Percentiles rank a stretch among this genome's conserved stretches.
These are phyloP conservation scores for Epithemia pelagica DNA, from an alignment of 108 stramenopile genomes.

Conservation along the genomic window DNA sequence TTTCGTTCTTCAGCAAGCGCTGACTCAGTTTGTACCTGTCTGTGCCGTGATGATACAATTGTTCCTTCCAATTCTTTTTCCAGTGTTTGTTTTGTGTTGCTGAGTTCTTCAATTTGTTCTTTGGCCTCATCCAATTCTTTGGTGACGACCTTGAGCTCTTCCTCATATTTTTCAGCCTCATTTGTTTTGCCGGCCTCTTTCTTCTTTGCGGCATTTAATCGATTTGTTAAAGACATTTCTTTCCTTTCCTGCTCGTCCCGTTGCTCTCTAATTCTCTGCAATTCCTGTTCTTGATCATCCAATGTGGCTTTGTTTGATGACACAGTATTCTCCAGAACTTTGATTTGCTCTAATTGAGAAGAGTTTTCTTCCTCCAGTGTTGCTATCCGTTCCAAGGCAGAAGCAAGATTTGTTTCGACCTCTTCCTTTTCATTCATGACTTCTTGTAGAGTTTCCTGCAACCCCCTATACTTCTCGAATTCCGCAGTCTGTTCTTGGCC, in stretches of 20 bases:
- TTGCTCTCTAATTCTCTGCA: slow-evolving; percentile 7
- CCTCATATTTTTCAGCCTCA: slow-evolving; percentile 51
- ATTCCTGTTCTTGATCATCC: slow-evolving; percentile 11
- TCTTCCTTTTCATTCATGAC: slow-evolving; percentile 14
- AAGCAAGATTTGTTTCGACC: slow-evolving; percentile 8
- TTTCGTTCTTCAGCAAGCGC: slow-evolving; percentile 58
- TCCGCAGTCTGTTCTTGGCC: slow-evolving; percentile 3
- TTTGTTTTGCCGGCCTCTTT: slow-evolving; percentile 61
- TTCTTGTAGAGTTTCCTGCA: slow-evolving; percentile 10
- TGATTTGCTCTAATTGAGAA: not conserved
- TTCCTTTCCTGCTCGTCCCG: slow-evolving; percentile 55
- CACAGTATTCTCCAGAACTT: not conserved
- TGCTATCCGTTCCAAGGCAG: slow-evolving; percentile 19
- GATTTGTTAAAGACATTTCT: slow-evolving; percentile 52
- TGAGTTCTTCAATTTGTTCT: slow-evolving; percentile 24
- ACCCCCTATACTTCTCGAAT: slow-evolving; percentile 4
- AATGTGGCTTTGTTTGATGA: not conserved
- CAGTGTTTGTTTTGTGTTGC: slow-evolving; percentile 33
- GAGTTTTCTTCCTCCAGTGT: slow-evolving; percentile 13
- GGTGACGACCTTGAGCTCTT: slow-evolving; percentile 43
- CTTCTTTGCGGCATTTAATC: slow-evolving; percentile 70
- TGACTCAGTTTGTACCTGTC: slow-evolving; percentile 53
- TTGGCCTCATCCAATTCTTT: slow-evolving; percentile 32
- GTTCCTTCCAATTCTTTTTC: slow-evolving; percentile 41
- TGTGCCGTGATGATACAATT: not conserved